Evolutionary conservation across 1,284 basidiomycete genomes (phyloP).

Genomic region (Inonotus hispidus): DNA sequence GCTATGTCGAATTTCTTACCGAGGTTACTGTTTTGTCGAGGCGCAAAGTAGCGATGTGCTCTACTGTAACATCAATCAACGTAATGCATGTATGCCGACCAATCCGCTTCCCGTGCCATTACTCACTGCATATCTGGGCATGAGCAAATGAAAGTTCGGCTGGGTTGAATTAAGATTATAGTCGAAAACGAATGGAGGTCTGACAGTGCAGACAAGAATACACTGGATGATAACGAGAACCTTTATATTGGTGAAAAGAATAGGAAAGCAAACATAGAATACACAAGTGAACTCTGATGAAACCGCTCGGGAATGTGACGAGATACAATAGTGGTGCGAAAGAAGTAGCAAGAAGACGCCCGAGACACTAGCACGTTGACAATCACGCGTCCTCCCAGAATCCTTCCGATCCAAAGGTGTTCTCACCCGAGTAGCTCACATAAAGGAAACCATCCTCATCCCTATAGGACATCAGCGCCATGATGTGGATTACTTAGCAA

Average conservation of each 20-base stretch:
- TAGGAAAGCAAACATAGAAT: conserved; percentile 11
- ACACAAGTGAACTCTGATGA: conserved; percentile 12
- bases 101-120: too few species aligned
- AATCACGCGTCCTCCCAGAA: conserved; percentile 14
- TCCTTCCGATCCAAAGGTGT: conserved; percentile 68
- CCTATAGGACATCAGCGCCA: conserved; percentile 40
- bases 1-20: too few species aligned
- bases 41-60: too few species aligned
- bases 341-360: neutral
- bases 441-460: conserved; percentile 97
- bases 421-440: conserved; percentile 96
- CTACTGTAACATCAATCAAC: too few species aligned
- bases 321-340: conserved; percentile 1
- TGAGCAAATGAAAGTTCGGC: too few species aligned
- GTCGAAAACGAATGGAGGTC: neutral
- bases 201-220: neutral
- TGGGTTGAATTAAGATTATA: too few species aligned
- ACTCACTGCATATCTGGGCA: too few species aligned
- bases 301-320: conserved; percentile 1
- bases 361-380: conserved; percentile 1
- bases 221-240: neutral
- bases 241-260: neutral
- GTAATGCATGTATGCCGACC: too few species aligned
- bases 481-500: conserved; percentile 4
- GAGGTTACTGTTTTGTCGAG: too few species aligned